Evolutionary conservation across 441 rosid species (phyloP), one percentile per base, ranked within the genome.

Genomic region (Bocquillonia castaneifolia): DNA sequence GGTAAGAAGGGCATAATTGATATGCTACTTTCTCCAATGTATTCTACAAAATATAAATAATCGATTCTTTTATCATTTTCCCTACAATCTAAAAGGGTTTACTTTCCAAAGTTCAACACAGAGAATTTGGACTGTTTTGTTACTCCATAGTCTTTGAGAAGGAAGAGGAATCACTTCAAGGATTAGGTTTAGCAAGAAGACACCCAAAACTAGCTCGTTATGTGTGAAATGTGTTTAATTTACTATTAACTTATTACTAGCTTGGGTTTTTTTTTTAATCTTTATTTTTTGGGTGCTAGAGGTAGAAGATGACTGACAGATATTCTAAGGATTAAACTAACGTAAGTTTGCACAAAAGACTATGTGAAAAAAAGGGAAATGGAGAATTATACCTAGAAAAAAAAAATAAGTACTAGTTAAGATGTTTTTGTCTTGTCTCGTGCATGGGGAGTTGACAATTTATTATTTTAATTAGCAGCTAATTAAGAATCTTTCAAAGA

Each of bases 391-490:
- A 7, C 50, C 64, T 48, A 8, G 25, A 57, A 68, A 39, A 69
- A 60, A 67, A 67, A 63, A n/a, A n/a, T n/a, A n/a, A n/a, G n/a
- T n/a, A n/a, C n/a, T 42, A 31, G 6, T 75, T 63, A 23, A 10
- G 36, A 68, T 64, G 50, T 64, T 64, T 63, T 72, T 73, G 83
- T 79, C 82, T 59, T 70, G 71, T 74, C 71, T 50, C 62, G 32
- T 78, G 82, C 89, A 74, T 74, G 78, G 74, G 75, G 84, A 77
- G 86, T 82, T 82, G 86, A 85, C 89, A 79, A 65, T 72, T 79
- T 66, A 59, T 71, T 77, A 37, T 72, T 72, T 73, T 64, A 50
- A 50, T 22, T 50, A 68, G 28, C 70, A 32, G 58, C 15, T 63
- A 65, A 2, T 31, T 32, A 55, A 61, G 88, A 84, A 84, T 84